Conservation (phyloP, 805 yeast species). For the Trichomonascus vanleenenianus region DNA sequence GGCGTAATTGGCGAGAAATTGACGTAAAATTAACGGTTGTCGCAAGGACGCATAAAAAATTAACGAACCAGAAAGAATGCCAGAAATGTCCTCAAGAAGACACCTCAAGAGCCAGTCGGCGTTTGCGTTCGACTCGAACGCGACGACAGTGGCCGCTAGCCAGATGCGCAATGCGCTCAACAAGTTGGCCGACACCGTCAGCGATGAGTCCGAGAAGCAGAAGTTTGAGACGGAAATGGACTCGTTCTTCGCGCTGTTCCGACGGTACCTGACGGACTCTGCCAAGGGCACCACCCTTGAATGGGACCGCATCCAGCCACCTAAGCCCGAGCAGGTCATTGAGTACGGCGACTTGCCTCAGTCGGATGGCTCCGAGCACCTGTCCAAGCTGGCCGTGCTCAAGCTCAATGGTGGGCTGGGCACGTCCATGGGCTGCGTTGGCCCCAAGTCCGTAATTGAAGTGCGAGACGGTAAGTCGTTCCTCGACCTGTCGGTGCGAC, state of each 20-base stretch:
- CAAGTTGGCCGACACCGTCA: slow-evolving; percentile 76
- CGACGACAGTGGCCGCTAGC: slow-evolving; percentile 91
- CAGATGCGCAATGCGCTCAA: slow-evolving; percentile 97
- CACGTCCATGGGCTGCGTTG: slow-evolving; percentile 99
- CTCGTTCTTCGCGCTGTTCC: slow-evolving; percentile 83
- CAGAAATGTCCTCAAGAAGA: slow-evolving; percentile 34
- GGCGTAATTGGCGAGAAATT: too few species aligned
- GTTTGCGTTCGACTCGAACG: slow-evolving; percentile 84
- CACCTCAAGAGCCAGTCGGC: slow-evolving; percentile 68
- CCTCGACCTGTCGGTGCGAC: slow-evolving; percentile 91
- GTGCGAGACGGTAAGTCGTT: slow-evolving; percentile 98
- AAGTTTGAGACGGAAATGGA: slow-evolving; percentile 90
- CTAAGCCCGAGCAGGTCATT: slow-evolving; percentile 82
- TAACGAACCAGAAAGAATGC: neutral
- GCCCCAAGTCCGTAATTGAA: slow-evolving; percentile 93
- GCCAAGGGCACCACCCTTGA: slow-evolving; percentile 78
- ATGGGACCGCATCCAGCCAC: slow-evolving; percentile 96
- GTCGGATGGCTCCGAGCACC: slow-evolving; percentile 34
- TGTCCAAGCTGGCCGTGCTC: slow-evolving; percentile 85
- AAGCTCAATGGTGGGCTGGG: slow-evolving; percentile 98
- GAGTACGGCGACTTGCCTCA: slow-evolving; percentile 51
- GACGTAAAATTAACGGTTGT: too few species aligned
- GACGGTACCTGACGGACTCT: slow-evolving; percentile 85
- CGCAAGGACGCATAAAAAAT: too few species aligned
- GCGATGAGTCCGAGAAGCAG: slow-evolving; percentile 33